These are phyloP conservation scores for Phytophthora pini DNA, from an alignment of 352 stramenopile species.

Conservation along the genomic window DNA sequence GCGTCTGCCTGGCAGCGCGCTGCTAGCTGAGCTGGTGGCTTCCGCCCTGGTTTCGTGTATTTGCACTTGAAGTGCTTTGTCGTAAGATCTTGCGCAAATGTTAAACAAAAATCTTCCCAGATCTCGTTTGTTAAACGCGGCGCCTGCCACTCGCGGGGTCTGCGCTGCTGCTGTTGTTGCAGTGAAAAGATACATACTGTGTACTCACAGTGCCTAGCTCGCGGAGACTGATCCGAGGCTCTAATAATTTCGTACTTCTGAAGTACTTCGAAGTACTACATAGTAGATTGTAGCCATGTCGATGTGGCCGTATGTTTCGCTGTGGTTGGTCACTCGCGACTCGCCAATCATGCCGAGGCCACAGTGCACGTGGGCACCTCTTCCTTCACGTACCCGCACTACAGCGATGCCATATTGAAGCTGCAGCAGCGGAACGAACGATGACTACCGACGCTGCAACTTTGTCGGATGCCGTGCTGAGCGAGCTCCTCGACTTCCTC, in stretches of 20 bases:
- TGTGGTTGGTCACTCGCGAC: conserved; percentile 17
- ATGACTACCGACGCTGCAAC: conserved; percentile 19
- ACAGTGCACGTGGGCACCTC: conserved; percentile 21
- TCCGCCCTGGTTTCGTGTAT: conserved; percentile 2
- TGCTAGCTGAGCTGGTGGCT: conserved; percentile 7
- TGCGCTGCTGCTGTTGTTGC: too few relatives aligned
- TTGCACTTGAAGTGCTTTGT: conserved; percentile 5
- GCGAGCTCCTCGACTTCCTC: conserved; percentile 59
- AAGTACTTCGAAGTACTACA: too few relatives aligned
- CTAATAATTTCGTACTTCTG: too few relatives aligned
- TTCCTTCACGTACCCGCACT: conserved; percentile 2
- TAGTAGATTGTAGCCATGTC: conserved; percentile 17
- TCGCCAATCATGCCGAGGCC: conserved; percentile 31
- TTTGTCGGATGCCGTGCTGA: conserved; percentile 27
- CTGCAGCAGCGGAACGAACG: conserved; percentile 31
- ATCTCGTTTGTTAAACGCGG: background rate
- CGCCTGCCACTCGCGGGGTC: too few relatives aligned
- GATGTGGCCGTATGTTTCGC: conserved; percentile 14
- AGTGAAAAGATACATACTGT: too few relatives aligned
- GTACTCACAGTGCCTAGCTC: too few relatives aligned
- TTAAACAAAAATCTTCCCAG: conserved; percentile 19
- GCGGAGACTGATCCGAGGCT: too few relatives aligned
- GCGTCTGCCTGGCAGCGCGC: background rate
- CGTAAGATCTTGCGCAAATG: conserved; percentile 13
- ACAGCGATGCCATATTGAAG: conserved; percentile 6